Evolutionary conservation across 2,329 filamentous ascomycete genomes (phyloP), one percentile per base, ranked within the genome.

Genomic region (Penicillium sp.): DNA sequence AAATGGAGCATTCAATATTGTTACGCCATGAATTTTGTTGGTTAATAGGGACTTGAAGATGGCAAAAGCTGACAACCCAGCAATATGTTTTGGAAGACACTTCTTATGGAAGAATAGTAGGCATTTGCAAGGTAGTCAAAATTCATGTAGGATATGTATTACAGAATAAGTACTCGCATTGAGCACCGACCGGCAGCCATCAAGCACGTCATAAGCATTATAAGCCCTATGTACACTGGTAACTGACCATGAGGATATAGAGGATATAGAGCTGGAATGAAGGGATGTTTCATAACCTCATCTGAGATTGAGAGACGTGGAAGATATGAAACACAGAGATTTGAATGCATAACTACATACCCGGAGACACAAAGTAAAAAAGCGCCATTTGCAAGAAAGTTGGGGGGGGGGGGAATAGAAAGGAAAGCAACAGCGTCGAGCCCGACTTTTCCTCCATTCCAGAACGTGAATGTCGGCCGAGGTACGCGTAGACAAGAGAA

Each of bases 331-430:
- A 60, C 46, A 59, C 48, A 55, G 47, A 54, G 57, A 39, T 49
- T 42, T 29, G 54, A 54, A 61, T 62, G 54, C 53, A 50, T 64
- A 60, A 42, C 45, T 62, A 65, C 57, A 58, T 57, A 51, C 14
- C 39, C 19, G 55, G 49, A 48, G 16, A 31, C 31, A 53, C 35
- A 55, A 61, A 33, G 55, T 11, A 58, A 42, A 55, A 50, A 58
- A 61, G 50, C 64, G 63, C 54, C 66, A 62, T 62, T 60, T 67
- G 55, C 59, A 62, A 52, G 43, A 54, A 39, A 58, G 42, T 31
- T 16, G 11, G 19, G 19, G 25, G 25, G 39, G 39, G 26, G 11
- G 43, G 50, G 49, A 58, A 31, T 43, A 60, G 43, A 46, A 53
- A 57, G 37, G 35, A 52, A 51, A 54, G 27, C 29, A 33, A 31